Evolutionary conservation across 2,329 filamentous ascomycete genomes (phyloP), one percentile per base, ranked within the genome.

Genomic region (Geosmithia putterillii): DNA sequence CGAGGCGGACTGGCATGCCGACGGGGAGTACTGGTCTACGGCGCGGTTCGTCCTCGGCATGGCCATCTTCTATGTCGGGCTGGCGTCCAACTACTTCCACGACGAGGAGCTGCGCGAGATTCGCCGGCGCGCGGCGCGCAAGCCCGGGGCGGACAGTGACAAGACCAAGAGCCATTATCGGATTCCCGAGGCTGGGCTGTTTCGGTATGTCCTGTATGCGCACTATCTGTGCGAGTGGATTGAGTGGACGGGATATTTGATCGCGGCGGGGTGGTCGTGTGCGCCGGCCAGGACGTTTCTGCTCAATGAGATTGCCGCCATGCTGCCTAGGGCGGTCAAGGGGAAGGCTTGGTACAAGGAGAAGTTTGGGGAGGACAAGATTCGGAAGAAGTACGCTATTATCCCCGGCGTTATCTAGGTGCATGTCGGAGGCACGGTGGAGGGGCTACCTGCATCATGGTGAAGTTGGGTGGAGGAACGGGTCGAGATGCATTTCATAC

Each of bases 221-320:
- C 92, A 98, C 60, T 98, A 95, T 61, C 70, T 94, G n/a, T 84
- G 82, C 57, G 92, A 98, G 66, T 98, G 92, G 92, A 60, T 95
- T 43, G 92, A 98, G 70, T 98, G 92, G 92, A 61, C 74, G 3
- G 92, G 92, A 0, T 98, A 88, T 60, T 88, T 82, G 69, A 74
- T 95, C 60, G 74, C 84, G 51, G 74, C 81, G 45, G 80, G 79
- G 1, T 74, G 69, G 64, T 62, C 65, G 4, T 86, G 81, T 56
- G 66, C 77, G 40, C 90, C 92, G 1, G 90, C 87, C 20, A 70
- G 88, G 54, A 75, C 74, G 42, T 96, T 96, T 57, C 54, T 95
- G 38, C 50, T 94, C 40, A 96, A 95, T 58, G 88, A 95, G 64
- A 65, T 98, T 42, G 65, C 79, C n/a, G 81, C 84, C 8, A 98